These are phyloP conservation scores for Xylaria acuta DNA, from an alignment of 495 filamentous ascomycete species.

Conservation along the genomic window DNA sequence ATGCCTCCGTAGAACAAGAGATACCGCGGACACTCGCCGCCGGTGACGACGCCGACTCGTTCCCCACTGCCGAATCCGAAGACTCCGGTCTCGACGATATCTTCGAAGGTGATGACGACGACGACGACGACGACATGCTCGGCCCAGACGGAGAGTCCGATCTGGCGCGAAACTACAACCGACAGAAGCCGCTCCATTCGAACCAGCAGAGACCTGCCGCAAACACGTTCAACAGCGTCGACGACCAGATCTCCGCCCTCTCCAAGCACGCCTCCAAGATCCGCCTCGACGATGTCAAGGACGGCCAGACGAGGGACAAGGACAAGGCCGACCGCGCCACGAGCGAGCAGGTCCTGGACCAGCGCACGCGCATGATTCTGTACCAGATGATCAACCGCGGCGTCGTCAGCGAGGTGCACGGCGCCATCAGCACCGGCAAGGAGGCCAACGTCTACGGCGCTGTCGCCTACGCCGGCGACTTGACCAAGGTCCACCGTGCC, in stretches of 20 bases:
- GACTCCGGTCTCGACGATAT: slow-evolving; percentile 57
- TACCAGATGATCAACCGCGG: slow-evolving; percentile 93
- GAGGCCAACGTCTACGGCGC: slow-evolving; percentile 95
- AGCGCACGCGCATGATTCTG: slow-evolving; percentile 91
- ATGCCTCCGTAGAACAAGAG: slow-evolving; percentile 32
- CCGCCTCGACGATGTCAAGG: slow-evolving; percentile 72
- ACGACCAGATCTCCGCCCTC: slow-evolving; percentile 85
- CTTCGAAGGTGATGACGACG: slow-evolving; percentile 52
- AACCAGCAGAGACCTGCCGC: slow-evolving; percentile 85
- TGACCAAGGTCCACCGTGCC: slow-evolving; percentile 64
- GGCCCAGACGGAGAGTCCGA: slow-evolving; percentile 68
- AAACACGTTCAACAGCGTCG: slow-evolving; percentile 77
- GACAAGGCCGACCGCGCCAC: slow-evolving; percentile 95
- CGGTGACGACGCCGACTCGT: slow-evolving; percentile 24
- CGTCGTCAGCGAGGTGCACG: slow-evolving; percentile 81
- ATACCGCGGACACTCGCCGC: slow-evolving; percentile 33
- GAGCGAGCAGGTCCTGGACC: slow-evolving; percentile 90
- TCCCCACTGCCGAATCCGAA: slow-evolving; percentile 36
- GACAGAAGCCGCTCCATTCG: slow-evolving; percentile 73
- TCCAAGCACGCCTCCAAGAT: slow-evolving; percentile 90
- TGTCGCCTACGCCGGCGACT: slow-evolving; percentile 50
- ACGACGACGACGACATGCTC: slow-evolving; percentile 66
- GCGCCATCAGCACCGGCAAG: slow-evolving; percentile 92
- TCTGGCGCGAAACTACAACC: slow-evolving; percentile 90
- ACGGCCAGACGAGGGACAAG: slow-evolving; percentile 58